A percentile compares a stretch with the other conserved stretches of the same genome.
Evolutionary conservation across 441 rosid genomes (phyloP).

Genomic region (Pelargonium australe): DNA sequence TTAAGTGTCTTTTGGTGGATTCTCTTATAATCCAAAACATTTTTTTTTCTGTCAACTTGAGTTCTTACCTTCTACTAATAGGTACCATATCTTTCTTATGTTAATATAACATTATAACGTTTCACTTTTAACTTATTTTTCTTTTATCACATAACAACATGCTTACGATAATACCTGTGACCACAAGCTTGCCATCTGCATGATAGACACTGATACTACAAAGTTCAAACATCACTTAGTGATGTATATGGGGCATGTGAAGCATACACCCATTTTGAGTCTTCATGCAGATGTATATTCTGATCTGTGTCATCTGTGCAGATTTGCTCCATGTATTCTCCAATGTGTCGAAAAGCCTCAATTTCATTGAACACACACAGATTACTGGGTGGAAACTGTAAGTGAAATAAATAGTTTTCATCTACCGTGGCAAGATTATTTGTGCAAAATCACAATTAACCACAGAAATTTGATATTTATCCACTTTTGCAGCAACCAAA

Average conservation of each 20-base stretch:
- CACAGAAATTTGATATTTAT: slow-evolving; percentile 7
- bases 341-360: slow-evolving; percentile 61
- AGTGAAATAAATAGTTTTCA: slow-evolving; percentile 24
- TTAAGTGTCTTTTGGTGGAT: too few relatives aligned
- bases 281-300: slow-evolving; percentile 12
- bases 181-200: background rate
- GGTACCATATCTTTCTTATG: too few relatives aligned
- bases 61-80: too few relatives aligned
- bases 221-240: background rate
- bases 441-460: background rate
- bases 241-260: background rate
- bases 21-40: too few relatives aligned
- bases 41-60: too few relatives aligned
- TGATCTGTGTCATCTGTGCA: slow-evolving; percentile 31
- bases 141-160: too few relatives aligned
- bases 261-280: background rate
- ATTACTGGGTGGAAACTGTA: slow-evolving; percentile 92
- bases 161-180: too few relatives aligned
- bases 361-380: slow-evolving; percentile 76
- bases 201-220: background rate
- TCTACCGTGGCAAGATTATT: slow-evolving; percentile 8
- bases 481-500: slow-evolving; percentile 52
- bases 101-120: too few relatives aligned
- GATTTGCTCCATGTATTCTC: slow-evolving; percentile 74
- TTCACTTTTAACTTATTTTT: too few relatives aligned